Evolutionary conservation across 495 filamentous ascomycete species (phyloP), one percentile per base, ranked within the genome.

Genomic region (Letharia columbiana): DNA sequence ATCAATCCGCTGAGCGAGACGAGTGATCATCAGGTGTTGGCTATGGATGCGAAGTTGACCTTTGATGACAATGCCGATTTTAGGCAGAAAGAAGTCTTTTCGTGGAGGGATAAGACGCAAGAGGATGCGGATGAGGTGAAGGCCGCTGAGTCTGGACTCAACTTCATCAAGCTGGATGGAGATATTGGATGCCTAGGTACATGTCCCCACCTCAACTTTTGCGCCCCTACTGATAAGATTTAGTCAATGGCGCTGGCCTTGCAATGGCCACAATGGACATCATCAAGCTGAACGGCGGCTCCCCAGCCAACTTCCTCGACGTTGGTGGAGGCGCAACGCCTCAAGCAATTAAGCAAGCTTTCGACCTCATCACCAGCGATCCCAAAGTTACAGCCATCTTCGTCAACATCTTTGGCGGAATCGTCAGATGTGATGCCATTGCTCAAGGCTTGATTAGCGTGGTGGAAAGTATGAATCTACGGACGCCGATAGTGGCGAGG

Each of bases 191-290:
- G 94, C 82, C 83, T 98, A 67, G 80, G 80, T 83, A 75, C 66
- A 73, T 45, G 58, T 4, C 15, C 15, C 4, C n/a, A n/a, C 47
- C 54, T 28, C 28, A 12, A 7, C 28, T 39, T 47, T 42, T 10
- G 33, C 10, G 12, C 23, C 41, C 28, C 60, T 63, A 57, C 75
- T 79, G 69, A 79, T 40, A 17, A 20, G 9, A 42, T 65, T 1
- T 52, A 76, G 94, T 98, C 80, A 98, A 98, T 78, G 94, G 94
- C 76, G 94, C 94, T 70, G 94, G 94, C 81, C 89, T 98, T 66
- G 94, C 94, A 75, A 98, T 98, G 94, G 94, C 94, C 64, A 98
- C 94, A 71, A 98, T 98, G 94, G 94, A 98, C 78, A 98, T 98
- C 80, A 98, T 98, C 84, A 98, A 98, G 84, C 86, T 98, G 39